Percentiles rank a stretch among this genome's conserved stretches.
phyloP scores from a whole-genome alignment of 208 protist genomes.

The Spongospora subterranea region DNA sequence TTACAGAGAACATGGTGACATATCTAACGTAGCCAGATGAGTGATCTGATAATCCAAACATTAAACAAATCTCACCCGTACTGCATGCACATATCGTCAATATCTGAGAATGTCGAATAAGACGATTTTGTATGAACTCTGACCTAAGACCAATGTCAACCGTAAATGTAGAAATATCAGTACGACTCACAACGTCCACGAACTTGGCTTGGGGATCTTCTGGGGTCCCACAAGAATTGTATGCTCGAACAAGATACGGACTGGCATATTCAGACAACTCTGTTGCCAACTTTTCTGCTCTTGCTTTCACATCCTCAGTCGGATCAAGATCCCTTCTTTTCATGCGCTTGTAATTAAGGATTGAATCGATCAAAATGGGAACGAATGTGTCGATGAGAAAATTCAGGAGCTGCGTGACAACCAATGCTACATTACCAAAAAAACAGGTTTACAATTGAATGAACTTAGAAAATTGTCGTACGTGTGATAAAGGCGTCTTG shows the following conservation, averaged over 20 bases:
- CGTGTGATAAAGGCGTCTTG: neutral
- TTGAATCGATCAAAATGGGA: neutral
- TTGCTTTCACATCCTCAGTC: neutral
- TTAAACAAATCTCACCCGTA: neutral
- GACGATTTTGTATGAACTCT: neutral
- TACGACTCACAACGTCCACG: neutral
- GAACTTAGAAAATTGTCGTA: neutral
- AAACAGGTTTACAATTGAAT: neutral
- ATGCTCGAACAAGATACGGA: neutral
- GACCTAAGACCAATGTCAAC: neutral
- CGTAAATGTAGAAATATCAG: neutral
- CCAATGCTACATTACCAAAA: neutral
- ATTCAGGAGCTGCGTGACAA: neutral
- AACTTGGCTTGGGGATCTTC: neutral
- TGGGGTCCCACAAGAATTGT: neutral
- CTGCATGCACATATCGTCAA: neutral
- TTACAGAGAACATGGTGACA: neutral
- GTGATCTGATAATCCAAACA: neutral
- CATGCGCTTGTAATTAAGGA: neutral
- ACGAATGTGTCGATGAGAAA: neutral
- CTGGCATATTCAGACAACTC: neutral
- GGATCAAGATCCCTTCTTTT: neutral
- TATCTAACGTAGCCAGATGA: neutral
- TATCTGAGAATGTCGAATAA: conserved; percentile 1
- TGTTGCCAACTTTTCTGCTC: neutral